Evolutionary conservation across 2,329 filamentous ascomycete species (phyloP).

Genomic region (Aspergillus fumigatiaffinis): DNA sequence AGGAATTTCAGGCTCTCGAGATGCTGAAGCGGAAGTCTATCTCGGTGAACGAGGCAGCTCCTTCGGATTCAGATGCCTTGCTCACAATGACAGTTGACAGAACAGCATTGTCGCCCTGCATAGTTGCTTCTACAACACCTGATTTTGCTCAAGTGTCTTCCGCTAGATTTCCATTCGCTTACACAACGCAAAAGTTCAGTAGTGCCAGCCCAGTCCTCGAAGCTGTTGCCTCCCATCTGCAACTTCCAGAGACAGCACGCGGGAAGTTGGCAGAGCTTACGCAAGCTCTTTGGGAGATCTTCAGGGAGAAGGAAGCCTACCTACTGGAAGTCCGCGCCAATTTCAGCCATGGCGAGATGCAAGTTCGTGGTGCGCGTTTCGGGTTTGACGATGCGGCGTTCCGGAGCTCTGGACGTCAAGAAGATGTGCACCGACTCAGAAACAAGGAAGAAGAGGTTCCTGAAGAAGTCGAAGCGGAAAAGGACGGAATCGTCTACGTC

Average conservation of each 20-base stretch:
- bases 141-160: slow-evolving; percentile 43
- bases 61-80: slow-evolving; percentile 43
- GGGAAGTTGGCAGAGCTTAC: slow-evolving; percentile 49
- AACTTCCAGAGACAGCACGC: slow-evolving; percentile 47
- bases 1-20: slow-evolving; percentile 50
- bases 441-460: slow-evolving; percentile 50
- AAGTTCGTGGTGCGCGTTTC: slow-evolving; percentile 54
- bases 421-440: slow-evolving; percentile 56
- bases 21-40: slow-evolving; percentile 54
- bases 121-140: slow-evolving; percentile 56
- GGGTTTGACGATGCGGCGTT: slow-evolving; percentile 69
- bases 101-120: slow-evolving; percentile 57
- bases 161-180: slow-evolving; percentile 60
- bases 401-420: slow-evolving; percentile 58
- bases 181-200: slow-evolving; percentile 46
- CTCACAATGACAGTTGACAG: slow-evolving; percentile 65
- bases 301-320: slow-evolving; percentile 63
- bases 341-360: slow-evolving; percentile 42
- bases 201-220: slow-evolving; percentile 41
- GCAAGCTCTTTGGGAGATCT: slow-evolving; percentile 54
- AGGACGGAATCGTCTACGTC: slow-evolving; percentile 75
- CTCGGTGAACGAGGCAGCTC: slow-evolving; percentile 36
- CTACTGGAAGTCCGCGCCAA: slow-evolving; percentile 53
- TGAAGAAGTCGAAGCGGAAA: slow-evolving; percentile 60
- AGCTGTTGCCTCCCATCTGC: slow-evolving; percentile 46